phyloP scores from a whole-genome alignment of 306 rosid species.

The Hippophae rhamnoides region DNA sequence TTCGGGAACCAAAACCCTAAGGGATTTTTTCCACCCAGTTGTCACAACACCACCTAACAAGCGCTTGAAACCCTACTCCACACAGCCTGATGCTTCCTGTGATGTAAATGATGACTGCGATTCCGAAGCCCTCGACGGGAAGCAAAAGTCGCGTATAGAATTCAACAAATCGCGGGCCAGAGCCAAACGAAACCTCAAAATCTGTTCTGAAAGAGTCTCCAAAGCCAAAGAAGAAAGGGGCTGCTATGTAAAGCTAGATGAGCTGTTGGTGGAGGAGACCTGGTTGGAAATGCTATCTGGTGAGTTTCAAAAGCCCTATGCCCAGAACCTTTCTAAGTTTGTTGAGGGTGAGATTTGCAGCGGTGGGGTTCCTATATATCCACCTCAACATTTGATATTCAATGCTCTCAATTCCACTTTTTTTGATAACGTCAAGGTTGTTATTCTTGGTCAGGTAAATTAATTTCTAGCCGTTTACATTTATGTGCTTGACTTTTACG shows the following conservation, averaged over 20 bases:
- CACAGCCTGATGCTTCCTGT: neutral
- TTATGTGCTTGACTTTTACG: too few species aligned
- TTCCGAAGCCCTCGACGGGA: conserved; percentile 16
- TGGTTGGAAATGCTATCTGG: conserved; percentile 64
- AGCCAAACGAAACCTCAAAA: conserved; percentile 58
- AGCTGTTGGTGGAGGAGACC: conserved; percentile 63
- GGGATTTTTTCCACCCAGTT: conserved; percentile 35
- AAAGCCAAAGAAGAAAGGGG: conserved; percentile 27
- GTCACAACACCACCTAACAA: neutral
- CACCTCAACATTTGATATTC: conserved; percentile 79
- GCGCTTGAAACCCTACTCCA: conserved; percentile 9
- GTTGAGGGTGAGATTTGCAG: conserved; percentile 46
- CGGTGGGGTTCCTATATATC: conserved; percentile 39
- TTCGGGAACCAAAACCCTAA: conserved; percentile 36
- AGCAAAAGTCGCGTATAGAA: conserved; percentile 50
- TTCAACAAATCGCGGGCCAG: conserved; percentile 49
- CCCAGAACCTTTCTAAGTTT: conserved; percentile 48
- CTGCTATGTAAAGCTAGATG: conserved; percentile 43
- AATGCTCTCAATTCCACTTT: conserved; percentile 86
- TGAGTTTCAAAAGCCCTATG: conserved; percentile 69
- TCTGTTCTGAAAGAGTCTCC: conserved; percentile 41
- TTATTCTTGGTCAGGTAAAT: conserved; percentile 68
- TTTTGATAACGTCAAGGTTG: conserved; percentile 63
- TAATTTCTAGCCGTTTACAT: neutral
- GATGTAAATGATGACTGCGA: neutral